phyloP scores from a whole-genome alignment of 192 early-diverging fungal genomes.

The Backusella psychrophila region DNA sequence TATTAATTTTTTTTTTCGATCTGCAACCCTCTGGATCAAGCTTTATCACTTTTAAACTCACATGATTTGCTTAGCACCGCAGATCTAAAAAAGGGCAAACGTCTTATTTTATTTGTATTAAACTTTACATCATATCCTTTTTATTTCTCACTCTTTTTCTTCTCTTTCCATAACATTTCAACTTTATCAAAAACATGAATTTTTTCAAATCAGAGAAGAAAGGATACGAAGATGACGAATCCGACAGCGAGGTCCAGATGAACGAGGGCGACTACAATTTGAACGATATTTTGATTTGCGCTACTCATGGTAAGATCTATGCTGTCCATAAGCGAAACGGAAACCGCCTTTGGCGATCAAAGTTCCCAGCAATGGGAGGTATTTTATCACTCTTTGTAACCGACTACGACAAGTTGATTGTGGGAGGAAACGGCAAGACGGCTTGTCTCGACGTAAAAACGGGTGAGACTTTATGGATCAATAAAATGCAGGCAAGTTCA shows the following conservation, averaged over 20 bases:
- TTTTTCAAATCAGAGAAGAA: background rate
- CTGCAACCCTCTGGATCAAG: background rate
- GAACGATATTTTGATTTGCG: conserved; percentile 2
- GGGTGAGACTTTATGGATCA: background rate
- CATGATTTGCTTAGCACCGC: background rate
- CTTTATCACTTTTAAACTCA: background rate
- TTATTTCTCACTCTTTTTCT: background rate
- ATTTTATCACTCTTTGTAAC: conserved; percentile 1
- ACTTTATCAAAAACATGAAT: background rate
- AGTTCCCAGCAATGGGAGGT: background rate
- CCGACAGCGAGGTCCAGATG: background rate
- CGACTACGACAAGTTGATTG: background rate
- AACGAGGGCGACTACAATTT: background rate
- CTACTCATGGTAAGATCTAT: background rate
- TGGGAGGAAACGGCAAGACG: background rate
- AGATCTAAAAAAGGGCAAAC: background rate
- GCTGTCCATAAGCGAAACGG: conserved; percentile 1
- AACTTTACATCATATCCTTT: background rate
- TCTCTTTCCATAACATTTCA: background rate
- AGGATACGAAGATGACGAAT: background rate
- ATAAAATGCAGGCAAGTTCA: background rate
- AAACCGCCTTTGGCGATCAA: background rate
- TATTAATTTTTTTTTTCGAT: background rate
- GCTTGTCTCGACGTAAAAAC: background rate
- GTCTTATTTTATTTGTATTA: background rate